Evolutionary conservation across 768 basidiomycete genomes (phyloP), one percentile per base, ranked within the genome.

Genomic region (Kwoniella bestiolae): DNA sequence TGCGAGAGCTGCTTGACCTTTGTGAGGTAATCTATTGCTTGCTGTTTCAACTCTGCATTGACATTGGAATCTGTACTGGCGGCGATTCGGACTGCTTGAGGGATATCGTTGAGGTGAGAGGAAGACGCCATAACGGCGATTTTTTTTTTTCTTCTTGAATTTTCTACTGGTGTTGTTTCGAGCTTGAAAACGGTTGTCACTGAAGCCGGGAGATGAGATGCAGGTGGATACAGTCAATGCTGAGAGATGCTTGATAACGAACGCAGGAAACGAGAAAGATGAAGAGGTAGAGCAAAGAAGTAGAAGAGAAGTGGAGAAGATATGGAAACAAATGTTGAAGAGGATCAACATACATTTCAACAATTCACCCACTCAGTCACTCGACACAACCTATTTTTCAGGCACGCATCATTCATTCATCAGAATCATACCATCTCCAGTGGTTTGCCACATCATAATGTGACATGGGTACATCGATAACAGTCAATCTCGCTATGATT

Each of bases 1-100:
- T 85, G 84, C 14, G 89, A 85, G 79, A 90, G 90, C 79, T 88
- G 87, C 74, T 91, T 90, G 67, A 96, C 84, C 61, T 85, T 86
- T 29, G 87, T 85, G 32, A 97, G 84, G 80, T 90, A 97, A 61
- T 89, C 87, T 71, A 96, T 84, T 34, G 94, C 94, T 80, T 94
- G 89, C 64, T 88, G 89, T 82, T 94, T 91, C 34, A 95, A 82
- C 28, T 85, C 79, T 6, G 71, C 66, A 58, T 82, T 75, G 11
- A 78, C 72, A 6, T 50, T 56, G 60, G 59, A 89, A 50, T 76
- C 78, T 26, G 64, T 90, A 83, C 93, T 89, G 66, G 90, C 90
- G 56, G 93, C 94, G 82, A 95, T 89, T 77, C 86, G 83, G 81
- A 94, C 92, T 52, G 94, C 94, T 82, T 80, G 70, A 32, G 81